Conservation (phyloP, 2,329 filamentous ascomycete species). For the Ophiostoma fasciatum region DNA sequence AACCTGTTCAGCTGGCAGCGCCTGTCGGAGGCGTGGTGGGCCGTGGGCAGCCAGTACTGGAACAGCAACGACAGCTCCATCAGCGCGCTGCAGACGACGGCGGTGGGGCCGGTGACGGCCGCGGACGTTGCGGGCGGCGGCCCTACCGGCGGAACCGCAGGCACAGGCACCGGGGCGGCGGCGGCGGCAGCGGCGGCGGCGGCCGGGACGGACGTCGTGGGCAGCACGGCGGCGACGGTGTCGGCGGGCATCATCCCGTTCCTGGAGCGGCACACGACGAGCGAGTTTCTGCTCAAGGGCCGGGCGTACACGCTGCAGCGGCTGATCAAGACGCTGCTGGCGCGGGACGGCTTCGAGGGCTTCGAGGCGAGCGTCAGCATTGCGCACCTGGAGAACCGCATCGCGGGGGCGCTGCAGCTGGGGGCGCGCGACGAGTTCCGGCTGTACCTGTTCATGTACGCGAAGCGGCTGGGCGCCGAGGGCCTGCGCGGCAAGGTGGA, state of each 20-base stretch:
- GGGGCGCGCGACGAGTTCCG: slow-evolving; percentile 85
- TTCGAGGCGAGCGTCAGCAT: slow-evolving; percentile 88
- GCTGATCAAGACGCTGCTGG: slow-evolving; percentile 76
- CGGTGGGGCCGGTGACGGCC: slow-evolving; percentile 43
- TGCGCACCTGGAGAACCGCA: slow-evolving; percentile 85
- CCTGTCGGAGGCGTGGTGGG: slow-evolving; percentile 96
- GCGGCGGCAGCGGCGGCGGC: slow-evolving; percentile 12
- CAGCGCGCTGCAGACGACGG: slow-evolving; percentile 60
- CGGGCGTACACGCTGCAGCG: slow-evolving; percentile 83
- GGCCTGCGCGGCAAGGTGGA: slow-evolving; percentile 79
- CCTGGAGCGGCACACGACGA: slow-evolving; percentile 87
- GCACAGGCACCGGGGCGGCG: no score
- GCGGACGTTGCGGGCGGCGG: slow-evolving; percentile 21
- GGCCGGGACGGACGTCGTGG: slow-evolving; percentile 29
- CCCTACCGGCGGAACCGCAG: neutral
- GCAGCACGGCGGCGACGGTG: slow-evolving; percentile 59
- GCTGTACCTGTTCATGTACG: slow-evolving; percentile 95
- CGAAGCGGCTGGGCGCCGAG: slow-evolving; percentile 85
- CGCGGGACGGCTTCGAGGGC: slow-evolving; percentile 78
- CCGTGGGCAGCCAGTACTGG: slow-evolving; percentile 96
- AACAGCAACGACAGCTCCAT: slow-evolving; percentile 90
- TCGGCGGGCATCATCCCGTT: slow-evolving; percentile 88
- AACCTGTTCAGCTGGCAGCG: slow-evolving; percentile 86
- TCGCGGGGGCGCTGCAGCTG: slow-evolving; percentile 75
- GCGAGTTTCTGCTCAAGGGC: slow-evolving; percentile 80